Evolutionary conservation across 2,329 filamentous ascomycete genomes (phyloP), one percentile per base, ranked within the genome.

Genomic region (Penicillium sp.): DNA sequence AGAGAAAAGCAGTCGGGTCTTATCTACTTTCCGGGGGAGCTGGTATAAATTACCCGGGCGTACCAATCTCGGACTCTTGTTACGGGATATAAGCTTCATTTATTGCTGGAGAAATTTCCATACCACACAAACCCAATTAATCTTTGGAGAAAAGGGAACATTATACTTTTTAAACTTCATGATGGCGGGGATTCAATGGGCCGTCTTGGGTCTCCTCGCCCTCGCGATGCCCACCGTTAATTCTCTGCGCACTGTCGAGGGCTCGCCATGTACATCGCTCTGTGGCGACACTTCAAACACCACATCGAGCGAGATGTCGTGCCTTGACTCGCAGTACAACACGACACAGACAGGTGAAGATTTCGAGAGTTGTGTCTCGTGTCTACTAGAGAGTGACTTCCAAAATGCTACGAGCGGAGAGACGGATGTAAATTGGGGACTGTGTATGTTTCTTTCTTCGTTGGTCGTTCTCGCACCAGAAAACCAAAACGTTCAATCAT

Each of bases 371-470:
- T 79, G 76, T 47, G 64, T 77, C 46, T 66, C 66, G 8, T 79
- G 76, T 60, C 65, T 73, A 56, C 63, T 79, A 60, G 60, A 69
- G 21, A 78, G 76, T 55, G 67, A 65, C 5, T 74, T 69, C 55
- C 60, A 64, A 18, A 66, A 75, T 60, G 52, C 60, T 2, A 47
- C 46, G 1, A 68, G 66, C 1, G 71, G 71, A 23, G 68, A 76
- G 57, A 70, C 75, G 18, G 76, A 79, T 61, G 71, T 78, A 9
- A 64, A 72, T 60, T 79, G 74, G 75, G 76, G 70, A 38, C 64
- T 79, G 46, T 76, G 76, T 79, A 74, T 60, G 75, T 60, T 35
- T 26, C 18, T 9, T 28, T n/a, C n/a, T 28, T 52, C 24, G 3
- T 54, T 26, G 14, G 12, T 30, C 9, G 30, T 24, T 11, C 6